These are phyloP conservation scores for Tremellales sp. DNA, from an alignment of 1,284 basidiomycete species.

Conservation along the genomic window DNA sequence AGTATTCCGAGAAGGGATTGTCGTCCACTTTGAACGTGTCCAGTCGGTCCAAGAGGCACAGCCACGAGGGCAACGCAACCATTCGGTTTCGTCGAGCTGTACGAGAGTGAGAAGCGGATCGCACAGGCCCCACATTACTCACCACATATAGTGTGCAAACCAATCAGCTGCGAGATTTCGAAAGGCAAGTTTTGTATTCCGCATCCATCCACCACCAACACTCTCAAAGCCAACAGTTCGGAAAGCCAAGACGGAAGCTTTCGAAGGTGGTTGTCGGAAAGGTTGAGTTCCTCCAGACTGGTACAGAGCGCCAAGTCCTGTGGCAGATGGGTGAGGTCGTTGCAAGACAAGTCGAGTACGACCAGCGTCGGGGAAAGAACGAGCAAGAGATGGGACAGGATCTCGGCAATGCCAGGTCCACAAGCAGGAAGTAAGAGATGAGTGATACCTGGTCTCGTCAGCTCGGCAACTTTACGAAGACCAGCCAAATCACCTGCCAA, in stretches of 20 bases:
- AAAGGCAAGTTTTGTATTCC: constrained; percentile 70
- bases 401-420: constrained; percentile 62
- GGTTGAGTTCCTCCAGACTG: constrained; percentile 86
- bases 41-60: constrained; percentile 74
- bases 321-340: constrained; percentile 76
- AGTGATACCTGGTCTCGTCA: constrained; percentile 64
- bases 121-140: constrained; percentile 9
- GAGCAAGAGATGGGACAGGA: constrained; percentile 65
- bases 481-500: constrained; percentile 27
- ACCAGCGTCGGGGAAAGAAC: constrained; percentile 71
- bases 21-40: constrained; percentile 86
- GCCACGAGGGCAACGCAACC: constrained; percentile 86
- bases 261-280: constrained; percentile 83
- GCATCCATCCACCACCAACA: constrained; percentile 85
- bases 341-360: constrained; percentile 84
- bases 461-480: not conserved
- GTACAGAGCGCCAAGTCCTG: constrained; percentile 70
- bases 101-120: constrained; percentile 14
- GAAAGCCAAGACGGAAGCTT: constrained; percentile 77
- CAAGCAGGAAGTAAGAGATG: constrained; percentile 79
- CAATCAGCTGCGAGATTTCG: constrained; percentile 62
- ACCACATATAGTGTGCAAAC: constrained; percentile 80
- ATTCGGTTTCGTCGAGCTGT: constrained; percentile 72
- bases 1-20: constrained; percentile 88
- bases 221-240: constrained; percentile 69